Base-by-base conservation (phyloP, 768 basidiomycete genomes). In the Xanthoconium purpureum region DNA sequence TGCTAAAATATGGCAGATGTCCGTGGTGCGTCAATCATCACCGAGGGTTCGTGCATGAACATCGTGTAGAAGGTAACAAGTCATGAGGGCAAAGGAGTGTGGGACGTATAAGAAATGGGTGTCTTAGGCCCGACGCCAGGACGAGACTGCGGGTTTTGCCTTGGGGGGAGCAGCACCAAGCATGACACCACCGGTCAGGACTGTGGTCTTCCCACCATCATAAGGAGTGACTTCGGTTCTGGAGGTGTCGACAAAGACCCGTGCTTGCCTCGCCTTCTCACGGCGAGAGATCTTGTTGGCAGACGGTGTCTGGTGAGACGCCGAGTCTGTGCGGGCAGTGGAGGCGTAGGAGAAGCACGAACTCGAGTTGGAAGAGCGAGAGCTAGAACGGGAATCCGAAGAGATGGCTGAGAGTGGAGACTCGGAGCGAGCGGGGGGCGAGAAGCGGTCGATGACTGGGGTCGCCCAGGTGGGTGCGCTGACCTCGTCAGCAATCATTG, bases 181-280 rank as follows among this genome's bases (percentile, higher is more conserved):
- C 90, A 92, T 92, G 62, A 91, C 89, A 60, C 89, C 90, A 54
- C 90, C 90, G 3, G 89, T 91, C 63, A 92, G 82, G 48, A 91
- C 89, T 30, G 89, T 91, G 51, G 90, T 92, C 80, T 90, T 91
- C 60, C 90, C 90, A 54, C 89, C 89, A 62, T 92, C 89, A 64
- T 92, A 92, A 64, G 88, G 87, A 46, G 89, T 91, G 59, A 91
- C 87, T 44, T 88, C 87, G 52, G 73, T 90, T 78, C 85, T 91
- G 66, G 84, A 73, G 20, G 78, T 81, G 71, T 92, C 90, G 52
- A 92, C 71, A 66, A 80, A 90, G 62, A 91, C 87, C 59, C 83
- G 84, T 24, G 81, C 80, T 68, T 86, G 85, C 59, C 85, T 80
- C 10, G 82, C 81, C 48, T 79, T 80, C 70, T 90, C 88, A 57